These are phyloP conservation scores for Blastocladiella britannica DNA, from an alignment of 192 early-diverging fungal genomes.

Conservation along the genomic window DNA sequence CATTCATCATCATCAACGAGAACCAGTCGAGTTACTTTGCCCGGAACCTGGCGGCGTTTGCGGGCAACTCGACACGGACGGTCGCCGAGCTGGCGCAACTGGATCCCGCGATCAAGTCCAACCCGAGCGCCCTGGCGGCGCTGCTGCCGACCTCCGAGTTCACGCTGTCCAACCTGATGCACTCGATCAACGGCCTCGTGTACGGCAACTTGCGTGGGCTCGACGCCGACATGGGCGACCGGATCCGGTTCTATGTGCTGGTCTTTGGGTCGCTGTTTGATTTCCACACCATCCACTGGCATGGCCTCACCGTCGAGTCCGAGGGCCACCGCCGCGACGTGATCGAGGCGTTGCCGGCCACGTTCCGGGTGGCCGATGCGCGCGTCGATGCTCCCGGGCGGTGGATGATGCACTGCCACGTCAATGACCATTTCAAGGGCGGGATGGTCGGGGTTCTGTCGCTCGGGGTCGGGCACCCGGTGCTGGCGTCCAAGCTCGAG, in stretches of 20 bases:
- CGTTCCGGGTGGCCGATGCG: slow-evolving; percentile 16
- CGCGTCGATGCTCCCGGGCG: slow-evolving; percentile 18
- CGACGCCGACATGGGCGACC: background rate
- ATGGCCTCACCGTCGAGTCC: slow-evolving; percentile 14
- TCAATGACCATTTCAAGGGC: slow-evolving; percentile 15
- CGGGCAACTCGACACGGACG: background rate
- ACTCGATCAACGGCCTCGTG: slow-evolving; percentile 4
- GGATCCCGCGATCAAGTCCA: background rate
- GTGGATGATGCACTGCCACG: slow-evolving; percentile 25
- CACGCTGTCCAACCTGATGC: slow-evolving; percentile 4
- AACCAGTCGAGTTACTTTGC: slow-evolving; percentile 5
- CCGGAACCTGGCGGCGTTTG: background rate
- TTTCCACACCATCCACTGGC: slow-evolving; percentile 18
- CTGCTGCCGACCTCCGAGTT: background rate
- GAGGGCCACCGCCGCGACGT: slow-evolving; percentile 20
- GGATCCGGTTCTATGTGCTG: background rate
- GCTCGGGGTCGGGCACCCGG: too few relatives aligned
- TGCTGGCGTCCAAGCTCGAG: too few relatives aligned
- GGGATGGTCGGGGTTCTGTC: slow-evolving; percentile 20
- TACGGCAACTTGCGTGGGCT: slow-evolving; percentile 3
- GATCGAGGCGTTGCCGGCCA: slow-evolving; percentile 13
- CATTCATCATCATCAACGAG: slow-evolving; percentile 15
- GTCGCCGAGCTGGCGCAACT: background rate
- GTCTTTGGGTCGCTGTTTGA: slow-evolving; percentile 4
- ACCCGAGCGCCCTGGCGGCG: background rate